Base-by-base conservation (phyloP, 352 stramenopile genomes). In the Globisporangium orthogonon region DNA sequence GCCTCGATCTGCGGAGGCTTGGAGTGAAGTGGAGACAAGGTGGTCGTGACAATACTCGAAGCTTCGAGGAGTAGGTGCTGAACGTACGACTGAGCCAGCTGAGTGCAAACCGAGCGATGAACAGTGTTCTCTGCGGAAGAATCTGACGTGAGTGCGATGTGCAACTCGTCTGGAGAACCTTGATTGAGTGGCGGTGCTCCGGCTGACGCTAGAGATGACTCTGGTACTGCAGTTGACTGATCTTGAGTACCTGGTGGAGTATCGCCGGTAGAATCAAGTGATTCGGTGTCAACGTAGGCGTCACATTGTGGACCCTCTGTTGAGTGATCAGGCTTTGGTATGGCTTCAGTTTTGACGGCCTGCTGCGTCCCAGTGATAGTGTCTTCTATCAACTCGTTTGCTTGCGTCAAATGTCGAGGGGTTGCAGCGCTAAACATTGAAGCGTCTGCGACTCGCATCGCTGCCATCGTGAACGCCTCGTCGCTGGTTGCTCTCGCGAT, bases 401-500 rank as follows among this genome's bases (percentile, higher is more conserved):
- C 43, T 4, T 48, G n/a, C 4, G 14, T 9, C 10, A 35, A 4
- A 1, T 35, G 33, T 5, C 17, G 59, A 10, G 49, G 48, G 50
- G 55, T 54, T 30, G 30, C 18, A 30, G 37, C 9, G 11, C 2
- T 47, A 6, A 7, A 18, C 7, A n/a, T 7, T 11, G 43, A 23
- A 9, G 40, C 17, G 4, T 44, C 40, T 2, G 59, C 37, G n/a
- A 63, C 50, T 23, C 49, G 44, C 14, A 52, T 54, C 35, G 69
- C 11, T 7, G 58, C 67, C 52, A 66, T 47, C 4, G 41, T 23
- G 5, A 51, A 60, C 15, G 58, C 45, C 5, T 39, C 18, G 46
- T 54, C 57, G n/a, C 64, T 58, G 55, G 61, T 56, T 5, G 47
- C 46, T 60, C 58, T 64, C 3, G 67, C 67, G 40, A 69, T 45